Base-by-base conservation (phyloP, 1,284 basidiomycete genomes). In the Coriolopsis trogii region DNA sequence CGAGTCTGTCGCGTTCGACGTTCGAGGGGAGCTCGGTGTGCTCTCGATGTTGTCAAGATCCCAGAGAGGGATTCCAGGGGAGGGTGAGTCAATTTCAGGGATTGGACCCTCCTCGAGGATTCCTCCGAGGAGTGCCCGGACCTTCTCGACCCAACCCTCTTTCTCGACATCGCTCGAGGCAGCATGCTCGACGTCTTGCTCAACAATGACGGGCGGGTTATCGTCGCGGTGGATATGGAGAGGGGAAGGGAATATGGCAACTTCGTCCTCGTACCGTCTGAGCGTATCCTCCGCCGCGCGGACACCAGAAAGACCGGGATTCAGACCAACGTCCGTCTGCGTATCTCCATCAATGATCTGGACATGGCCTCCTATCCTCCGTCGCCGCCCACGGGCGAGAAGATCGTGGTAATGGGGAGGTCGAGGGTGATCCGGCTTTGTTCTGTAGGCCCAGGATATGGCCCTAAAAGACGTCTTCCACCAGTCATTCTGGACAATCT, bases 321-420 rank as follows among this genome's bases (percentile, higher is more conserved):
- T 65, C 39, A 68, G 54, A 55, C 61, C 63, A 33, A 67, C 37
- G 29, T 65, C 63, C 31, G 49, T 56, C 34, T 52, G 47, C 15
- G 36, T 26, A 5, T 15, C 63, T 30, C 49, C 51, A 31, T 51
- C 48, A 18, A 40, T 28, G 1, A 7, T 31, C n/a, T 5, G 41
- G 10, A 29, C 24, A 21, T 50, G 53, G 21, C 43, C 40, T 31
- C 30, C 29, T 16, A 40, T 41, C 44, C 41, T 49, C 51, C 58
- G 58, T 44, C 51, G 49, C 39, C 48, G 46, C 25, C 57, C 54
- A 37, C 62, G 58, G 5, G 51, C 59, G 6, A 63, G 50, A 18
- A 53, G 56, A 41, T 65, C 60, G 41, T 63, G 63, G 49, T 66
- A 67, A 33, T 62, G 60, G 18, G 63, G 63, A 18, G 67, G 67